Conservation (phyloP, 345 rosid genomes). For the Syzygium grande region DNA sequence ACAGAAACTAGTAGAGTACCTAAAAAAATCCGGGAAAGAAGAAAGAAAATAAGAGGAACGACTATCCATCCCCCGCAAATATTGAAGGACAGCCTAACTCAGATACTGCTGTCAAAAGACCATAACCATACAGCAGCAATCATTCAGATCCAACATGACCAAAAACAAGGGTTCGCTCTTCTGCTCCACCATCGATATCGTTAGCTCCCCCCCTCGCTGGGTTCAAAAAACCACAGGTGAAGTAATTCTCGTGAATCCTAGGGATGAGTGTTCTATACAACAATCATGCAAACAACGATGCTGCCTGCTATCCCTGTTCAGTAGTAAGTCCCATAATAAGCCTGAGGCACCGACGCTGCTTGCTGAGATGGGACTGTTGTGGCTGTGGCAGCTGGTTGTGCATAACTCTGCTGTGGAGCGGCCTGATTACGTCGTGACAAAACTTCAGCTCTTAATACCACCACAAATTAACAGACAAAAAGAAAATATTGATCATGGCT, state of each 20-base stretch:
- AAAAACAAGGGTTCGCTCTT: background rate
- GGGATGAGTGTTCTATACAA: background rate
- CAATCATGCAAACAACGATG: background rate
- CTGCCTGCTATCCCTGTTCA: background rate
- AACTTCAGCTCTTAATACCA: background rate
- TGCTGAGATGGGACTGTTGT: constrained; percentile 4
- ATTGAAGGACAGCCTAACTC: background rate
- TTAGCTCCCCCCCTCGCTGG: background rate
- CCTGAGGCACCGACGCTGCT: constrained; percentile 6
- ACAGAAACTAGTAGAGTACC: background rate
- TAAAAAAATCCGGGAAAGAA: background rate
- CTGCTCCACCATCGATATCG: background rate
- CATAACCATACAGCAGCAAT: background rate
- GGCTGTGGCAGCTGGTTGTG: background rate
- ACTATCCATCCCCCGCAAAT: background rate
- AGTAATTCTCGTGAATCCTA: background rate
- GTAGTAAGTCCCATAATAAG: constrained; percentile 14
- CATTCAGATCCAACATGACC: background rate
- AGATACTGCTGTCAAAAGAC: background rate
- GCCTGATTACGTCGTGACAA: background rate
- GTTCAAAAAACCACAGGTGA: background rate
- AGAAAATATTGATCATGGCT: background rate
- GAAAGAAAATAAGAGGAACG: background rate
- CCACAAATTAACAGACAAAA: background rate
- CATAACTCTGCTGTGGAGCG: constrained; percentile 5